A percentile compares a stretch with the other conserved stretches of the same genome.
Conservation (phyloP, 495 filamentous ascomycete species). For the Penicillium crystallinum region DNA sequence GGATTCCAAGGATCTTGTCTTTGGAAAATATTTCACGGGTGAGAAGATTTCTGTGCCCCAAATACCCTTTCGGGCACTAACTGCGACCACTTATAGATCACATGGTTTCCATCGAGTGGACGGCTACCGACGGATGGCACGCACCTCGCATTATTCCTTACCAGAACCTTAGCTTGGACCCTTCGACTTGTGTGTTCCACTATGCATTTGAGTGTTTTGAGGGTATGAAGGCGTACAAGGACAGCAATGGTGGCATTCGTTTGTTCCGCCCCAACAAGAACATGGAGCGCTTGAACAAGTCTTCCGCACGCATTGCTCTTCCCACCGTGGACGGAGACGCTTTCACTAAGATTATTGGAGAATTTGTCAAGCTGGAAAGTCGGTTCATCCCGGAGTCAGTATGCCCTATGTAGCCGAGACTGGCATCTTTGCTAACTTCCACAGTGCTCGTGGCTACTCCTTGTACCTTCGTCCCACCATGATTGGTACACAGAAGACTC, state of each 20-base stretch:
- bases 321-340: slow-evolving; percentile 70
- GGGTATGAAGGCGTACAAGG: slow-evolving; percentile 97
- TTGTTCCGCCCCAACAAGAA: slow-evolving; percentile 96
- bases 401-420: background rate
- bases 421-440: slow-evolving; percentile 9
- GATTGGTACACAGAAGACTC: slow-evolving; percentile 91
- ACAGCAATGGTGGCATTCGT: slow-evolving; percentile 64
- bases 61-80: slow-evolving; percentile 14
- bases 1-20: slow-evolving; percentile 74
- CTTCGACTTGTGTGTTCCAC: slow-evolving; percentile 95
- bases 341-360: slow-evolving; percentile 72
- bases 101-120: slow-evolving; percentile 97
- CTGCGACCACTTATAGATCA: slow-evolving; percentile 58
- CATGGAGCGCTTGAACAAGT: slow-evolving; percentile 89
- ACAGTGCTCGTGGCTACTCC: slow-evolving; percentile 70
- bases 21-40: slow-evolving; percentile 87
- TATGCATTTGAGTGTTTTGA: slow-evolving; percentile 98
- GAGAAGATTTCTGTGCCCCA: slow-evolving; percentile 6
- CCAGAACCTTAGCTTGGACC: slow-evolving; percentile 94
- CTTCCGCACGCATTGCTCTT: slow-evolving; percentile 81
- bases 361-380: slow-evolving; percentile 73
- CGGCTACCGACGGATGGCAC: slow-evolving; percentile 72
- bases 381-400: slow-evolving; percentile 77
- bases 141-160: slow-evolving; percentile 80
- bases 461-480: slow-evolving; percentile 93